A percentile compares a stretch with the other conserved stretches of the same genome.
Evolutionary conservation across 768 basidiomycete genomes (phyloP).

Genomic region (Tylopilus intermedius): DNA sequence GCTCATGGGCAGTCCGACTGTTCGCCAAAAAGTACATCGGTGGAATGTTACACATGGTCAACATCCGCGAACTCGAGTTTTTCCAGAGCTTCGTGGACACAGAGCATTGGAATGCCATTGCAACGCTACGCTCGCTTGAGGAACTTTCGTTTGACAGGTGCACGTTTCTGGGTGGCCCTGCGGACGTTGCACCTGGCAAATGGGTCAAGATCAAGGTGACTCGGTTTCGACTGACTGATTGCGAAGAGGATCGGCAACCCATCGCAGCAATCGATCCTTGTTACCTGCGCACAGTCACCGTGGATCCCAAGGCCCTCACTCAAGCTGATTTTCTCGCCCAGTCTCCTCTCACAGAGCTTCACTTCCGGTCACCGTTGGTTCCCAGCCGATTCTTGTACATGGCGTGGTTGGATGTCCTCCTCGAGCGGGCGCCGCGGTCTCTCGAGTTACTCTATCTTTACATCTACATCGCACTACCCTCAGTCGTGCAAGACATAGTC

Average conservation of each 20-base stretch:
- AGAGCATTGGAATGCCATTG: slow-evolving; percentile 15
- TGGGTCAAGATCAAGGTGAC: slow-evolving; percentile 5
- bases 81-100: slow-evolving; percentile 4
- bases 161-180: neutral
- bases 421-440: no score
- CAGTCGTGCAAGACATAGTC: neutral
- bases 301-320: neutral
- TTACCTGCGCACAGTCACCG: neutral
- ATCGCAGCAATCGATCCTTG: neutral
- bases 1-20: slow-evolving; percentile 1
- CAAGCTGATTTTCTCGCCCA: neutral
- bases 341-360: slow-evolving; percentile 1
- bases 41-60: slow-evolving; percentile 16
- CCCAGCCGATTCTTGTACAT: no score
- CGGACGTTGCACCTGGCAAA: neutral
- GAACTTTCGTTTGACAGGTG: slow-evolving; percentile 10
- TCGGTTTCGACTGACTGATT: neutral
- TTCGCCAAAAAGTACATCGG: neutral
- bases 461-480: no score
- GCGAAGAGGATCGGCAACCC: neutral
- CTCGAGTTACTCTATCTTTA: no score
- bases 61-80: slow-evolving; percentile 15
- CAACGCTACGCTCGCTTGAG: slow-evolving; percentile 12
- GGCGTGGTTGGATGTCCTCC: no score
- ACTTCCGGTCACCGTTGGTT: neutral